phyloP scores from a whole-genome alignment of 768 basidiomycete genomes.

The Suillus brevipes region DNA sequence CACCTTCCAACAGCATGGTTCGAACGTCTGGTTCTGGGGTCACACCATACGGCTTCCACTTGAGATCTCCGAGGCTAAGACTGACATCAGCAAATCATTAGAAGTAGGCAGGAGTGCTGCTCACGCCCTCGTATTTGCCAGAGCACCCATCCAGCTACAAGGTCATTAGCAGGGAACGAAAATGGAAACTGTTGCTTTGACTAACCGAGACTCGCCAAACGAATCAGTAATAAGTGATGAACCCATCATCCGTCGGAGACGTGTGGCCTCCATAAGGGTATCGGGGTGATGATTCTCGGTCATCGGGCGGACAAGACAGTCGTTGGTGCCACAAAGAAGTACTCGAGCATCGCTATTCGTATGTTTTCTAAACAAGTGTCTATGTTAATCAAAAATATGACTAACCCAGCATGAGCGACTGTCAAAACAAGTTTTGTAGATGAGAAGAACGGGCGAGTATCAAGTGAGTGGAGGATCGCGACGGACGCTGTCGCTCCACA shows the following conservation, averaged over 20 bases:
- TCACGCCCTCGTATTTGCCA: constrained; percentile 89
- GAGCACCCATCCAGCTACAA: constrained; percentile 90
- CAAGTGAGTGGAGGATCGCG: constrained; percentile 87
- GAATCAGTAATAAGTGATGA: constrained; percentile 89
- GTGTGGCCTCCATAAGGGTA: constrained; percentile 77
- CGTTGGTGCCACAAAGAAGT: constrained; percentile 71
- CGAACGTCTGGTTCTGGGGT: constrained; percentile 91
- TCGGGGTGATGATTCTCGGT: constrained; percentile 98
- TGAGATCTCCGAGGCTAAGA: constrained; percentile 80
- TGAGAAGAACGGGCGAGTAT: constrained; percentile 81
- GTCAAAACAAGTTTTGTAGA: constrained; percentile 76
- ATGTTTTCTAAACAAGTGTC: background rate
- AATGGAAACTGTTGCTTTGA: constrained; percentile 1
- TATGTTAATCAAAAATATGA: background rate
- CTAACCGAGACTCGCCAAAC: constrained; percentile 86
- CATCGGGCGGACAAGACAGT: constrained; percentile 77
- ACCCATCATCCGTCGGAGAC: constrained; percentile 88
- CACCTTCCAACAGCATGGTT: constrained; percentile 75
- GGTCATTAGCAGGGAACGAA: constrained; percentile 3
- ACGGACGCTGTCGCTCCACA: constrained; percentile 93
- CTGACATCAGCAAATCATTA: constrained; percentile 10
- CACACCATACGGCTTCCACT: constrained; percentile 87
- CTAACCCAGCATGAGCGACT: constrained; percentile 90
- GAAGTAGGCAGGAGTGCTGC: constrained; percentile 19
- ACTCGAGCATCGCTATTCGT: constrained; percentile 80